Evolutionary conservation across 2,329 filamentous ascomycete species (phyloP), one percentile per base, ranked within the genome.

Genomic region (Dryadomyces sulphureus): DNA sequence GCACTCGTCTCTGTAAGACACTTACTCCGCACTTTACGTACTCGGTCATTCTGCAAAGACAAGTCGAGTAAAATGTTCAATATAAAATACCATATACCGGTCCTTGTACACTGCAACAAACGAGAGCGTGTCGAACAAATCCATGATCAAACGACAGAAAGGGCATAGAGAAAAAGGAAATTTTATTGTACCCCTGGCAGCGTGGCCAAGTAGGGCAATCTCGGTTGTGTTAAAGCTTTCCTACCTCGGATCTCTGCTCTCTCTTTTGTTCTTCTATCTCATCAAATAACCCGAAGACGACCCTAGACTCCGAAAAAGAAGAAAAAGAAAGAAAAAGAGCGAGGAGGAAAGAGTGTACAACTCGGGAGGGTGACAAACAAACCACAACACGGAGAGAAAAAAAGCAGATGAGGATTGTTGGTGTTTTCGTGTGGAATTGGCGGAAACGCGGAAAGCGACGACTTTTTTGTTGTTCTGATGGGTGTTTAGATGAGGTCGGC

Each of bases 401-500:
- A 19, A 24, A 45, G 30, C 19, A 34, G 38, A 45, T 40, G 41
- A 19, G 25, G 14, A 8, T 3, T 30, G 25, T 40, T 19, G 17
- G 24, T 11, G 43, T 7, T 17, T 7, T 16, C 9, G 14, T 24
- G 36, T 17, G 8, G 20, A 43, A 38, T 36, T 38, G 21, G 14
- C 20, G 27, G 4, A 35, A 19, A 19, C 21, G 16, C 19, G 20
- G 38, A 38, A n/a, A n/a, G n/a, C n/a, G n/a, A n/a, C n/a, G n/a
- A n/a, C n/a, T n/a, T n/a, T n/a, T n/a, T n/a, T n/a, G n/a, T n/a
- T n/a, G n/a, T n/a, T n/a, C n/a, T n/a, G n/a, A n/a, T 24, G 17
- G 20, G 7, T 1, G 14, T 41, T 78, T 81, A 83, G 66, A 84
- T 84, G 57, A 84, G 77, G 59, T 84, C 79, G 57, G 79, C 79